Evolutionary conservation across 805 yeast species (phyloP), one percentile per base, ranked within the genome.

Genomic region (Yarrowia sp.): DNA sequence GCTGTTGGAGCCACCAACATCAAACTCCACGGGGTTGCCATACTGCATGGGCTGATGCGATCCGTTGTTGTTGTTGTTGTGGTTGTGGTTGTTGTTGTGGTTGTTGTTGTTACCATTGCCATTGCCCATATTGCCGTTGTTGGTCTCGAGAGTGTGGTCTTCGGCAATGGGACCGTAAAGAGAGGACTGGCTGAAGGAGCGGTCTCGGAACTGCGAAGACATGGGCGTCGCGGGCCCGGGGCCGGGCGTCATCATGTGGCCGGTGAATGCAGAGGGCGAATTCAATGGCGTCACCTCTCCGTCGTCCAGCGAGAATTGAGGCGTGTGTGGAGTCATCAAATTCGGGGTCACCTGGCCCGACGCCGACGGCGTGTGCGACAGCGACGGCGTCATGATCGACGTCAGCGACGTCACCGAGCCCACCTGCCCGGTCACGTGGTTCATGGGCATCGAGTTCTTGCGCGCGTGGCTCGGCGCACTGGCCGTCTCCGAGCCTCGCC

Each of bases 401-500:
- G 65, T 59, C 9, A 59, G 42, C 50, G 65, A 59, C 26, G 65
- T 59, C 42, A 59, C 15, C 16, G 65, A 59, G 50, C 65, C 65
- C 35, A 63, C 56, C 48, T 63, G 67, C 22, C 67, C 67, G 14
- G 67, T 63, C 48, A 63, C 56, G 26, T 63, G 67, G 56, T 63
- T 63, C 55, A 63, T 48, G 56, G 67, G 48, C 48, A 63, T 26
- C 14, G 67, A 59, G 65, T 59, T 59, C 42, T 59, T 59, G 8
- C 65, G 65, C n/a, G 52, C 65, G 16, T 59, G 65, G 15, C 65
- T 26, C 11, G 65, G 52, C 3, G 52, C 65, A 12, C 42, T 35
- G 16, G 56, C 55, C 14, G 67, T 63, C 50, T 63, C 67, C n/a
- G 67, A 63, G 45, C 67, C 67, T 11, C 67, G 67, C 15, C 67